Evolutionary conservation across 345 rosid species (phyloP).

Genomic region (Schrenkiella parvula): DNA sequence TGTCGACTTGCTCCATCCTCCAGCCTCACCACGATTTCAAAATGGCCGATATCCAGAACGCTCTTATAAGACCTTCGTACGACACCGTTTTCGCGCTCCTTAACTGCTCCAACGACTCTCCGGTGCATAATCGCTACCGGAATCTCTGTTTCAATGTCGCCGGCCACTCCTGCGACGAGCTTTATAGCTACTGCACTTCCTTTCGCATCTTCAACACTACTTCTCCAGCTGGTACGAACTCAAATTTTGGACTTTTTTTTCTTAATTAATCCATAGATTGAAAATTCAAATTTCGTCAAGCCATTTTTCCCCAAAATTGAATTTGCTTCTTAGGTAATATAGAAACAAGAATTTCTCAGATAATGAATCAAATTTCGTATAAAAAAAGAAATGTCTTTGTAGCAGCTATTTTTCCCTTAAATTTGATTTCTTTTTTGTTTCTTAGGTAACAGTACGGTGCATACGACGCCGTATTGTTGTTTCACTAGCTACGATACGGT

Average conservation of each 20-base stretch:
- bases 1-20: slow-evolving; percentile 94
- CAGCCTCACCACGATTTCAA: slow-evolving; percentile 90
- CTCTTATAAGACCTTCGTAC: slow-evolving; percentile 63
- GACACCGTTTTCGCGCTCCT: slow-evolving; percentile 86
- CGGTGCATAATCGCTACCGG: slow-evolving; percentile 73
- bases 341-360: background rate
- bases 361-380: background rate
- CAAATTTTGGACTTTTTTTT: background rate
- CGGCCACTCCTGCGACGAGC: slow-evolving; percentile 85
- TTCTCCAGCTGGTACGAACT: slow-evolving; percentile 17
- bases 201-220: slow-evolving; percentile 58
- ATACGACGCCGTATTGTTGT: slow-evolving; percentile 68
- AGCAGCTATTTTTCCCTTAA: background rate
- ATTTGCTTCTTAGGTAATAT: background rate
- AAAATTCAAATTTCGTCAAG: background rate
- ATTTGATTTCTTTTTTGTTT: background rate
- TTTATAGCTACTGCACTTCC: slow-evolving; percentile 63
- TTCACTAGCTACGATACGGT: slow-evolving; percentile 83
- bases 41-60: slow-evolving; percentile 62
- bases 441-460: slow-evolving; percentile 23
- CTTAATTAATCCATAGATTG: background rate
- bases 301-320: background rate
- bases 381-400: no score
- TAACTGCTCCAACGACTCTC: slow-evolving; percentile 82
- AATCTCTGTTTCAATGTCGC: slow-evolving; percentile 66